Conservation (phyloP, 208 protist genomes). For the Kentomonas sorsogonicus region DNA sequence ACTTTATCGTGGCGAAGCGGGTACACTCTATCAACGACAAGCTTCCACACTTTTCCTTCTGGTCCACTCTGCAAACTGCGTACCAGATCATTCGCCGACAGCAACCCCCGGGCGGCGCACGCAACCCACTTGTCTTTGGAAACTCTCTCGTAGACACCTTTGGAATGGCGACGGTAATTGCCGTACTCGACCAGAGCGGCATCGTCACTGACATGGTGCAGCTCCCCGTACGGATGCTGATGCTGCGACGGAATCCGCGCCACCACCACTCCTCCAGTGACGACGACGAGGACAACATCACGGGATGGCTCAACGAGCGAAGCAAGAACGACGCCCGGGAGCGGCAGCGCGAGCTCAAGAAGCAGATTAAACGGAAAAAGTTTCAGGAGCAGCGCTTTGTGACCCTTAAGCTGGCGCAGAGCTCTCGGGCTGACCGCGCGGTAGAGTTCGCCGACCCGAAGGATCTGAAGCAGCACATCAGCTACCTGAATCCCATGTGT, state of each 20-base stretch:
- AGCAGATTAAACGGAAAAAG: conserved; percentile 67
- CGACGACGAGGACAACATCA: conserved; percentile 29
- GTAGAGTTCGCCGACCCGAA: conserved; percentile 71
- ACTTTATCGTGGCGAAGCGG: conserved; percentile 64
- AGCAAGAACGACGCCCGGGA: conserved; percentile 43
- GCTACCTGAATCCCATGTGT: conserved; percentile 59
- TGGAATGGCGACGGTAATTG: conserved; percentile 78
- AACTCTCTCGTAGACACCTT: conserved; percentile 78
- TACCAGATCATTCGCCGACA: conserved; percentile 38
- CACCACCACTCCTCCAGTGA: conserved; percentile 45
- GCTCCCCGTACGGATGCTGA: conserved; percentile 60
- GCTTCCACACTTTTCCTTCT: conserved; percentile 72
- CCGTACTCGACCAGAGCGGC: conserved; percentile 74
- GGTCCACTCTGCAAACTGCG: conserved; percentile 48
- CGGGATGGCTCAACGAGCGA: conserved; percentile 22
- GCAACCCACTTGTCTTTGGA: conserved; percentile 63
- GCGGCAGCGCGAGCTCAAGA: conserved; percentile 54
- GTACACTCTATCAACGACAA: conserved; percentile 62
- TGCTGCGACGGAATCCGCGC: conserved; percentile 32
- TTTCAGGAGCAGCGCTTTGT: conserved; percentile 74
- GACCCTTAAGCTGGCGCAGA: conserved; percentile 52
- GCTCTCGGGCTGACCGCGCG: conserved; percentile 48
- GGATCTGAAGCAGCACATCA: conserved; percentile 31
- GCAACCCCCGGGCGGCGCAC: conserved; percentile 35
- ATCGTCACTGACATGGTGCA: conserved; percentile 90